Evolutionary conservation across 2,329 filamentous ascomycete species (phyloP), one percentile per base, ranked within the genome.

Genomic region (Sporothrix globosa): DNA sequence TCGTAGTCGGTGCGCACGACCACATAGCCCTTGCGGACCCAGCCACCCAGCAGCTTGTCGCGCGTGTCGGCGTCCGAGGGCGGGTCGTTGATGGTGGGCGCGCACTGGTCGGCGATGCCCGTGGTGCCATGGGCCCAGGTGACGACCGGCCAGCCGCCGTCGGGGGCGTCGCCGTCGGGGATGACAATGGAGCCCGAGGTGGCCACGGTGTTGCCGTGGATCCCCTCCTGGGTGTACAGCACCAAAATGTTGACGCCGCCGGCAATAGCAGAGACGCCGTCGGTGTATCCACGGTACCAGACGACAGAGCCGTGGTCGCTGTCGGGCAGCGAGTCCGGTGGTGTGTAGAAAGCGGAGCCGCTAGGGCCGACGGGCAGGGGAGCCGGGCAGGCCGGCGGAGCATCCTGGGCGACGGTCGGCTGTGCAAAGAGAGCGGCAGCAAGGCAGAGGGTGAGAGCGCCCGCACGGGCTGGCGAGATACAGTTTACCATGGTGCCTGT

Each of bases 1-100:
- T 66, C 63, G 46, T 66, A 66, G 63, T 66, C 63, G 63, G 63
- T 66, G 63, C 46, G 30, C 27, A 52, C 63, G 0, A 66, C 63
- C 1, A 27, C 63, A 7, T 21, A 66, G 24, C 63, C 63, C 4
- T 41, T 41, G 27, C 46, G 19, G 63, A 66, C 27, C 63, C 63
- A 66, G 63, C 63, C 46, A 27, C 7, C 63, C 46, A 66, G 27
- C 63, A 66, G 27, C 19, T 6, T n/a, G 19, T 21, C 27, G 44
- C 46, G 46, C 9, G 63, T 53, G 1, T 21, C 19, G 3, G 2
- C 3, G n/a, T 52, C 46, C 3, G 3, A 14, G 3, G 63, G 2
- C 46, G 63, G 46, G 63, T 66, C 63, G 46, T 52, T 2, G 11
- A 34, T 50, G 24, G 46, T 52, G 24, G 63, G 63, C 19, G 63